Evolutionary conservation across 768 basidiomycete genomes (phyloP).

Genomic region (Boletus subcaerulescens): DNA sequence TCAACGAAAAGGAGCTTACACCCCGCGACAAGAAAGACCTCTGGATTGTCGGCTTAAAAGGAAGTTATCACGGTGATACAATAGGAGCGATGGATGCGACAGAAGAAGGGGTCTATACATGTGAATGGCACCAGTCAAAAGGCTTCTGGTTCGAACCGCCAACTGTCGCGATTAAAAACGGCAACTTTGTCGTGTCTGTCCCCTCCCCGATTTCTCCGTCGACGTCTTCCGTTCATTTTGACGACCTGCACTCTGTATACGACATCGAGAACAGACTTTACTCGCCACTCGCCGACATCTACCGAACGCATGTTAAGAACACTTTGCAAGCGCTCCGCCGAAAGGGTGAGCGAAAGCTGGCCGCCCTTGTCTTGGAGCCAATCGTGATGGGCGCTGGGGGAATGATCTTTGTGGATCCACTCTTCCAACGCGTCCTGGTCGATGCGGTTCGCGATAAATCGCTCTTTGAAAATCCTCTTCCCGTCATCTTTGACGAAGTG

Average conservation of each 20-base stretch:
- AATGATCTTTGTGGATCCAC: slow-evolving; percentile 96
- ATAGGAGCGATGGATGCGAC: slow-evolving; percentile 97
- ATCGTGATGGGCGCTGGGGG: slow-evolving; percentile 94
- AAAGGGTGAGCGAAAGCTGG: slow-evolving; percentile 45
- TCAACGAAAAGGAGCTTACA: slow-evolving; percentile 35
- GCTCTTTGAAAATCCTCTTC: slow-evolving; percentile 52
- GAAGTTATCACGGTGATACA: slow-evolving; percentile 97
- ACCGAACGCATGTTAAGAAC: slow-evolving; percentile 54
- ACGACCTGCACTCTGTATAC: slow-evolving; percentile 62
- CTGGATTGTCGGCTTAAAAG: slow-evolving; percentile 82
- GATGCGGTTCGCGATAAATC: slow-evolving; percentile 66
- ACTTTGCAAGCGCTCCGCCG: slow-evolving; percentile 47
- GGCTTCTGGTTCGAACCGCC: slow-evolving; percentile 95
- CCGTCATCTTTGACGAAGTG: slow-evolving; percentile 95
- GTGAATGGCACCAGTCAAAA: slow-evolving; percentile 93
- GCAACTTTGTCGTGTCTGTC: slow-evolving; percentile 50
- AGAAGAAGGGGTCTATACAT: slow-evolving; percentile 87
- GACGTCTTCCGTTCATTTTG: slow-evolving; percentile 19
- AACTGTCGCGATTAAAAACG: slow-evolving; percentile 64
- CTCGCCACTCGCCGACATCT: slow-evolving; percentile 60
- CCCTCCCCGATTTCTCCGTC: slow-evolving; percentile 46
- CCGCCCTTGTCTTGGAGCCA: slow-evolving; percentile 86
- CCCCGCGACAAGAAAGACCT: slow-evolving; percentile 46
- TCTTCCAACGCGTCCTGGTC: slow-evolving; percentile 87
- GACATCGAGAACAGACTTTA: slow-evolving; percentile 59